Percentiles rank a stretch among this genome's conserved stretches.
phyloP scores from a whole-genome alignment of 2,329 filamentous ascomycete genomes.

The Aspergillus viridinutans region DNA sequence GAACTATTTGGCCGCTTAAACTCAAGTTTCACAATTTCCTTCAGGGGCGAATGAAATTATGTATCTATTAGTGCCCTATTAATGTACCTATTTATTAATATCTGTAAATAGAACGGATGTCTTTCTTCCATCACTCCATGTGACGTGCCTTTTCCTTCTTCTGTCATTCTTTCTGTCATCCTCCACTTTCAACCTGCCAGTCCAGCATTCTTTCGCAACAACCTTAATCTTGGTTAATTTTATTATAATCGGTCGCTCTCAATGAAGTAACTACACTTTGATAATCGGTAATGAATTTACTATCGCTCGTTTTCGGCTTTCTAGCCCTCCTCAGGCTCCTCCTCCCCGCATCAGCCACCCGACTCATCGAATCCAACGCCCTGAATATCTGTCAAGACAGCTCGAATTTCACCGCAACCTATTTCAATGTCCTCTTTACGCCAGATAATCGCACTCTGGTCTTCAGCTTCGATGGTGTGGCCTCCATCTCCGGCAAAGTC shows the following conservation, averaged over 20 bases:
- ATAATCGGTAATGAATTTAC: not conserved
- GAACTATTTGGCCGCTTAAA: not conserved
- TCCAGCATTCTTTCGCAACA: not conserved
- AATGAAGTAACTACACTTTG: not conserved
- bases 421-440: slow-evolving; percentile 73
- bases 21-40: not conserved
- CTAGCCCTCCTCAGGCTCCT: slow-evolving; percentile 60
- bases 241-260: not conserved
- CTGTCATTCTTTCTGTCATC: not conserved
- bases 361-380: slow-evolving; percentile 8
- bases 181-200: not conserved
- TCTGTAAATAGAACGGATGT: too few relatives aligned
- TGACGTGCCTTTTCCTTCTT: not conserved
- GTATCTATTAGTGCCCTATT: too few relatives aligned
- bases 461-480: slow-evolving; percentile 75
- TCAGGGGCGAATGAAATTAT: not conserved
- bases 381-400: slow-evolving; percentile 80
- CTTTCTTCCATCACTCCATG: not conserved
- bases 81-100: too few relatives aligned
- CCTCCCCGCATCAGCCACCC: slow-evolving; percentile 43
- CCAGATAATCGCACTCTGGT: slow-evolving; percentile 64
- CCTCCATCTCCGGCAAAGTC: slow-evolving; percentile 77
- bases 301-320: slow-evolving; percentile 65
- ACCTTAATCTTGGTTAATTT: not conserved
- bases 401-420: slow-evolving; percentile 78